Base-by-base conservation (phyloP, 164 flowering plant genomes). In the Sedum album region DNA sequence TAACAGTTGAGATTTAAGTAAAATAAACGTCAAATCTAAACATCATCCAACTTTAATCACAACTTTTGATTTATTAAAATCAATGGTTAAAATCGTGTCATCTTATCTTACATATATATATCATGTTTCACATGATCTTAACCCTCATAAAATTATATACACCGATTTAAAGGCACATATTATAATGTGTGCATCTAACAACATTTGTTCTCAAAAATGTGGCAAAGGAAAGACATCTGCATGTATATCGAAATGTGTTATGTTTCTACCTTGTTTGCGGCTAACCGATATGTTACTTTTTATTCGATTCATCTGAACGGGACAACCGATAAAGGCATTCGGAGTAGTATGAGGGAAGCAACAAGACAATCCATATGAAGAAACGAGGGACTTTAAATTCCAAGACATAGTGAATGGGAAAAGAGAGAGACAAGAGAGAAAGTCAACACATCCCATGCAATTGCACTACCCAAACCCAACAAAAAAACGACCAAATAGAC, bases 391-490 rank as follows among this genome's bases (percentile, higher is more conserved):
- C 31, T 26, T 57, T 2, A 57, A 15, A 28, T 28, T 57, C 62
- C 62, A 28, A 57, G 62, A 57, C 33, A 57, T 15, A 23, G 60
- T 21, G 60, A 53, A 53, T 53, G 28, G 18, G 33, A 33, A 17
- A 17, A 17, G n/a, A 17, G 18, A 15, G 18, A 6, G 18, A 21
- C 1, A 21, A 48, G 53, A 57, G 33, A 23, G 62, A 57, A 18
- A 57, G 61, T 55, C 31, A 26, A 55, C 61, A 55, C 31, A 55
- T 57, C 62, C 62, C 62, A 28, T 28, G 62, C 33, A 57, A 28
- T 26, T 57, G 62, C 62, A 26, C 62, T 57, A 33, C 20, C 1
- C 33, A 28, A 26, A 23, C 31, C 31, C 11, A 48, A 48, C 53
- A 48, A n/a, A 48, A 51, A 13, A 30, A 57, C 62, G 7, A 57